A percentile compares a stretch with the other conserved stretches of the same genome.
phyloP scores from a whole-genome alignment of 345 rosid species.

The Salix exigua region DNA sequence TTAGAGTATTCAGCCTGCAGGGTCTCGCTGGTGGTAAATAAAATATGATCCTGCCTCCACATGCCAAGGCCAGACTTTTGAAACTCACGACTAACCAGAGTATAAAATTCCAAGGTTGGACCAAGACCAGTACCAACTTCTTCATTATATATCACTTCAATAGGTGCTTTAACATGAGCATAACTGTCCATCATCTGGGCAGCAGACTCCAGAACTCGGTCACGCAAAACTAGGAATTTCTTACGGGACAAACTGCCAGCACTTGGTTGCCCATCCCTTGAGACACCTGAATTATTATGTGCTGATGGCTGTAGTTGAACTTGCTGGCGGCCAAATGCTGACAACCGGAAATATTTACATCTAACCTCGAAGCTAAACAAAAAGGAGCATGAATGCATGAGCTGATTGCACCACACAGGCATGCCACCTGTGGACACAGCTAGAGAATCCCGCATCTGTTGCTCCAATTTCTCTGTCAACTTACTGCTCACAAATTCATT shows the following conservation, averaged over 20 bases:
- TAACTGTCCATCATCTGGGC: constrained; percentile 72
- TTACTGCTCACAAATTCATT: constrained; percentile 68
- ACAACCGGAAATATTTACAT: constrained; percentile 70
- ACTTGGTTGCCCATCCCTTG: constrained; percentile 47
- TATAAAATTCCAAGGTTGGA: constrained; percentile 90
- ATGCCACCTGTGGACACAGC: constrained; percentile 65
- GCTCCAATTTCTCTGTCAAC: constrained; percentile 90
- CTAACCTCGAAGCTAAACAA: constrained; percentile 80
- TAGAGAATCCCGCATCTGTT: constrained; percentile 77
- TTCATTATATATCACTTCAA: constrained; percentile 83
- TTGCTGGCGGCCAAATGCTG: constrained; percentile 64
- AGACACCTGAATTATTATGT: constrained; percentile 41
- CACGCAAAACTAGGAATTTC: constrained; percentile 72
- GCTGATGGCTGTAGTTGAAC: constrained; percentile 33
- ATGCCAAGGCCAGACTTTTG: constrained; percentile 69
- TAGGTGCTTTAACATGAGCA: constrained; percentile 49
- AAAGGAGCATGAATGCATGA: constrained; percentile 83
- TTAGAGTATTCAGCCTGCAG: constrained; percentile 26
- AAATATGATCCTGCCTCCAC: constrained; percentile 75
- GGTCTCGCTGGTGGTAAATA: constrained; percentile 20
- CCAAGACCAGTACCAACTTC: constrained; percentile 99
- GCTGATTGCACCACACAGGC: constrained; percentile 83
- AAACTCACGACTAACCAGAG: constrained; percentile 82
- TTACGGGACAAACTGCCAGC: constrained; percentile 50
- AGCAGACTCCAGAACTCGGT: constrained; percentile 72